phyloP scores from a whole-genome alignment of 345 rosid genomes.

The Aegle marmelos region DNA sequence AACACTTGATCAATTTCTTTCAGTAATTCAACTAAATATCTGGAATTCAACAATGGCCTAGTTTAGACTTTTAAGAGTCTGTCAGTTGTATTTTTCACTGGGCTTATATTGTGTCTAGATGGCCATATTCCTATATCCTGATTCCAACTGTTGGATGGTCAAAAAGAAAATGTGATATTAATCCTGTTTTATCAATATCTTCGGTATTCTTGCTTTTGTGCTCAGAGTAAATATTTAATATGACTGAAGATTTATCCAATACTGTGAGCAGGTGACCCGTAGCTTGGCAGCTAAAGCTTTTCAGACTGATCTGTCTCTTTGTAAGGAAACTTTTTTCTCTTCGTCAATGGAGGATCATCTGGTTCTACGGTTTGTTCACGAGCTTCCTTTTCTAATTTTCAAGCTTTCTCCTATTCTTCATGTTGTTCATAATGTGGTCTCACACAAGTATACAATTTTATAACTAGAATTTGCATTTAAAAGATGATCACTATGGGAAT shows the following conservation, averaged over 20 bases:
- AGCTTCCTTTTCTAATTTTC: slow-evolving; percentile 1
- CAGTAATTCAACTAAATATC: neutral
- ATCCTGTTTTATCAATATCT: neutral
- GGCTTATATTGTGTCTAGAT: neutral
- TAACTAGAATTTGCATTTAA: neutral
- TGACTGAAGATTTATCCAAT: slow-evolving; percentile 3
- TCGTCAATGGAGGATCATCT: slow-evolving; percentile 70
- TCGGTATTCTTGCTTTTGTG: neutral
- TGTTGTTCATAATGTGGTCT: slow-evolving; percentile 12
- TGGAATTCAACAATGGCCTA: neutral
- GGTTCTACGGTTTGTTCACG: slow-evolving; percentile 55
- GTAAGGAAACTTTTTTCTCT: slow-evolving; percentile 85
- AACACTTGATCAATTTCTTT: neutral
- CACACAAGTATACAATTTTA: neutral
- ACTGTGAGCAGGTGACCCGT: slow-evolving; percentile 60
- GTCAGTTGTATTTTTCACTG: neutral
- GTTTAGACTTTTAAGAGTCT: neutral
- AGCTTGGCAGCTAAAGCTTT: slow-evolving; percentile 91
- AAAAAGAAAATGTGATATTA: neutral
- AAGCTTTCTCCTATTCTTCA: neutral
- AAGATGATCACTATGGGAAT: neutral
- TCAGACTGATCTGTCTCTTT: slow-evolving; percentile 76
- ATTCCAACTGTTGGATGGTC: neutral
- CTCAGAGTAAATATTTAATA: neutral
- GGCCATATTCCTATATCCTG: neutral